A percentile compares a stretch with the other conserved stretches of the same genome.
Conservation (phyloP, 768 basidiomycete genomes). For the Mycena haematopus region DNA sequence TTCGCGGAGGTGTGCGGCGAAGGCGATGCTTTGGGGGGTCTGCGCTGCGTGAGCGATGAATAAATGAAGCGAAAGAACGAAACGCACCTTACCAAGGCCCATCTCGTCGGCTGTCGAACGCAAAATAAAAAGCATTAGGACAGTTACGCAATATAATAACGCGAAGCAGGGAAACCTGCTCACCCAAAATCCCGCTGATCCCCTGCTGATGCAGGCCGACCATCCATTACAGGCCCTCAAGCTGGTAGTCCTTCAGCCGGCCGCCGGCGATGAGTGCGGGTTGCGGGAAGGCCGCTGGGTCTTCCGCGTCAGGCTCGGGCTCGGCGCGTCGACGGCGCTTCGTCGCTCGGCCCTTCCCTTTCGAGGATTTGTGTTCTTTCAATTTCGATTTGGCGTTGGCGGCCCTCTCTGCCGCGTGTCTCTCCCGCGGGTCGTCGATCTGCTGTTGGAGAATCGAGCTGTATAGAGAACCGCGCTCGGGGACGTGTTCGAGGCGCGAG, state of each 20-base stretch:
- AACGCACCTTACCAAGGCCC: conserved; percentile 83
- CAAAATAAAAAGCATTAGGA: no score
- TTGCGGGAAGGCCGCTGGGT: conserved; percentile 62
- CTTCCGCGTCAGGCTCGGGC: conserved; percentile 16
- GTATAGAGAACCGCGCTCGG: conserved; percentile 19
- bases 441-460: conserved; percentile 12
- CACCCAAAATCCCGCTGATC: no score
- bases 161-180: no score
- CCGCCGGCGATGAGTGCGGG: conserved; percentile 85
- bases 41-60: conserved; percentile 42
- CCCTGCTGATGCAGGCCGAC: no score
- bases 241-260: conserved; percentile 35
- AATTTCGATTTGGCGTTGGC: not conserved
- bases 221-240: no score
- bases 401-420: not conserved
- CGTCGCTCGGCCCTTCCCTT: conserved; percentile 1
- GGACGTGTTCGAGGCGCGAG: conserved; percentile 14
- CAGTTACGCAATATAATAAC: no score
- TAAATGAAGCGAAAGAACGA: not conserved
- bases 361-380: no score
- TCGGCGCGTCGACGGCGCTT: conserved; percentile 23
- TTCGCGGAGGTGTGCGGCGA: conserved; percentile 87
- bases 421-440: conserved; percentile 19
- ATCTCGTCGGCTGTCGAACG: conserved; percentile 81
- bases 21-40: conserved; percentile 97